Base-by-base conservation (phyloP, 139 green algal species). In the Axilococcus clingmanii region DNA sequence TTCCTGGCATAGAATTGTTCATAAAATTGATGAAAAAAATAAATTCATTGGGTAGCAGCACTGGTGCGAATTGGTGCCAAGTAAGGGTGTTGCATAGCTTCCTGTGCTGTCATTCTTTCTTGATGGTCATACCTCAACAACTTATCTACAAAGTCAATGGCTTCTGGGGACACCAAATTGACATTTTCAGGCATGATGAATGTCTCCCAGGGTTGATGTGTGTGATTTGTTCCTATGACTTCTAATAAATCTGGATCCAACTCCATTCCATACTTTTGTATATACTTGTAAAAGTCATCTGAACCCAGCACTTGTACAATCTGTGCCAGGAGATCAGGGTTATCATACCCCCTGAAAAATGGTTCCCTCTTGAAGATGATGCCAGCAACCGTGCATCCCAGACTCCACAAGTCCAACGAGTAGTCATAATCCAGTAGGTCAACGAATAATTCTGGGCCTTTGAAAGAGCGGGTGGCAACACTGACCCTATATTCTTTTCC, bases 371-470 rank as follows among this genome's bases (percentile, higher is more conserved):
- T 75, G 68, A 96, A 98, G 20, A 97, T 83, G 61, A 94, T 88
- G 38, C 82, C 81, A 40, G 72, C 65, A 35, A 81, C 67, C 72
- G 76, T 81, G 67, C 64, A 72, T 12, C 92, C 92, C 22, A 99
- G 69, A 38, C 53, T 80, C 92, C 92, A 99, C 77, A 99, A 75
- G 75, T 99, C 92, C 40, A 99, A 77, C 7, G 70, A 70, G 68
- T 99, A 99, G 72, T 99, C 91, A 57, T 99, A 99, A 67, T 96
- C 83, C 71, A 94, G 83, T 48, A 97, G 72, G 63, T 97, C 88
- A 28, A 98, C 91, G 24, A 98, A 76, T 55, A 98, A 83, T 81
- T 97, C 91, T 0, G 91, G 90, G 3, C 90, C 90, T 78, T 97
- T 96, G 80, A 96, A 97, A 75, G 96, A 97, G 0, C 89, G 65